Conservation (phyloP, 768 basidiomycete species). For the Lyophyllum atratum region DNA sequence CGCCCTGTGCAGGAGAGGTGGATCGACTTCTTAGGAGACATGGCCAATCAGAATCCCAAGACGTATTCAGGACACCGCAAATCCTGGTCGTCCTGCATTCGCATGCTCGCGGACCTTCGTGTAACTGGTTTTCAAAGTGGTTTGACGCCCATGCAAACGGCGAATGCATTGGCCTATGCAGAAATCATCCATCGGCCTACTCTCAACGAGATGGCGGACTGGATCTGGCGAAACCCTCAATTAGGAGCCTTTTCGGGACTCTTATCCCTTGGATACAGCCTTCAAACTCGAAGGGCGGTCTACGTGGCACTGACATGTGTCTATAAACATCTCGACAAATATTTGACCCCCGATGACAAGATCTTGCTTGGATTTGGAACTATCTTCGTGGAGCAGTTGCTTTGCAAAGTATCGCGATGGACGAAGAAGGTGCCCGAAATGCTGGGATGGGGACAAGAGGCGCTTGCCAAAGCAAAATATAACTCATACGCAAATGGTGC, state of each 20-base stretch:
- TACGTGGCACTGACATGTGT: not conserved
- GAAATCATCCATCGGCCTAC: not conserved
- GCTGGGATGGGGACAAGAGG: not conserved
- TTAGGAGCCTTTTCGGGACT: not conserved
- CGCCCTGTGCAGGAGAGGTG: not conserved
- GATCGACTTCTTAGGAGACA: not conserved
- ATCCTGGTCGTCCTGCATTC: not conserved
- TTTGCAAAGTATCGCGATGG: not conserved
- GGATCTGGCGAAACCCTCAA: not conserved
- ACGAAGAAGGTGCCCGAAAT: not conserved
- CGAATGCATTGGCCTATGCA: not conserved
- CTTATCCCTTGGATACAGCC: not conserved
- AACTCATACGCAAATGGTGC: no score
- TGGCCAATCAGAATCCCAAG: not conserved
- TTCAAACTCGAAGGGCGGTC: not conserved
- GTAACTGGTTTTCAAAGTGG: not conserved
- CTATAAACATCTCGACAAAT: not conserved
- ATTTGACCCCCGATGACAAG: not conserved
- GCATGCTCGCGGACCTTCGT: not conserved
- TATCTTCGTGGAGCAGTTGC: not conserved
- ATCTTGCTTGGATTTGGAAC: not conserved
- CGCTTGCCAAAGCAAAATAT: no score
- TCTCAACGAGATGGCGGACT: not conserved
- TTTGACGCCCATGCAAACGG: not conserved
- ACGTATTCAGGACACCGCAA: not conserved